Conservation (phyloP, 2,329 filamentous ascomycete species). For the Epichloe festucae region DNA sequence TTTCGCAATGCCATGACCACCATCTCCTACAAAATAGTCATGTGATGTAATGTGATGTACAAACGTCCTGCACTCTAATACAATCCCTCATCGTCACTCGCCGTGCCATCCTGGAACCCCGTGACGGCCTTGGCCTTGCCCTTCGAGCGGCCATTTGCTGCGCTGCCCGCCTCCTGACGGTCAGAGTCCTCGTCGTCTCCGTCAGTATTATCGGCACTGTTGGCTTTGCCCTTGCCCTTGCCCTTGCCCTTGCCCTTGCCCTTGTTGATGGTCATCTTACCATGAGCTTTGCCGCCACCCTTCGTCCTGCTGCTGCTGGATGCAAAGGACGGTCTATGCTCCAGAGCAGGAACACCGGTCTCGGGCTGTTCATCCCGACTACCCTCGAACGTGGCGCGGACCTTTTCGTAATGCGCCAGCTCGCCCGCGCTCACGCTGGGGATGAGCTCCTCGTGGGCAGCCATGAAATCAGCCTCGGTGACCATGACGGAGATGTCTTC, state of each 20-base stretch:
- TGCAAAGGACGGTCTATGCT: conserved; percentile 12
- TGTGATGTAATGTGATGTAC: conserved; percentile 6
- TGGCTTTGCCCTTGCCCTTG: conserved; percentile 13
- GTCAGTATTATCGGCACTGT: conserved; percentile 12
- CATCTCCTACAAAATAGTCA: background rate
- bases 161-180: conserved; percentile 16
- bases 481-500: conserved; percentile 83
- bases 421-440: conserved; percentile 89
- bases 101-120: conserved; percentile 39
- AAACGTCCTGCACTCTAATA: conserved; percentile 26
- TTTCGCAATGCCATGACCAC: background rate
- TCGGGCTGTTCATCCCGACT: conserved; percentile 18
- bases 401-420: conserved; percentile 77
- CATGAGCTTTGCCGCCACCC: conserved; percentile 16
- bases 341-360: background rate
- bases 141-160: conserved; percentile 25
- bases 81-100: conserved; percentile 43
- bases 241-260: conserved; percentile 16
- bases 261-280: conserved; percentile 25
- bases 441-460: conserved; percentile 74
- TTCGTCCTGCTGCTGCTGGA: conserved; percentile 9
- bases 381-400: conserved; percentile 73
- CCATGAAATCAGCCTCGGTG: conserved; percentile 74
- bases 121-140: conserved; percentile 44
- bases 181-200: conserved; percentile 21